Conservation (phyloP, 495 filamentous ascomycete species). For the Penicillium turbatum region DNA sequence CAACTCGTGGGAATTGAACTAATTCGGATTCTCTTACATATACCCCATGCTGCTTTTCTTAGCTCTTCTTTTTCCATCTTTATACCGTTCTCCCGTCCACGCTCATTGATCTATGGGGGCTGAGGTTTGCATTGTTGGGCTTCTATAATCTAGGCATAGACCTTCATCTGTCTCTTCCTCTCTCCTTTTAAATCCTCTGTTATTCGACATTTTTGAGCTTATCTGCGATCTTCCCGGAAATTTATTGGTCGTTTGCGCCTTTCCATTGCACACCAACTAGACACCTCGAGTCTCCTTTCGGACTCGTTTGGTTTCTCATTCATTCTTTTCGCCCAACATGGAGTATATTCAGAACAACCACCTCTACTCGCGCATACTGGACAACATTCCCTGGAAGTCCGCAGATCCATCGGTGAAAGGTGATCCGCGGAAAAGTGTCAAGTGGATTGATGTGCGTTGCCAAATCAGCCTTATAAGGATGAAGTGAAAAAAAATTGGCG, state of each 20-base stretch:
- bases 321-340: slow-evolving; percentile 15
- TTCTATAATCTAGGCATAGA: not conserved
- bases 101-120: slow-evolving; percentile 4
- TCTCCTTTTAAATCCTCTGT: not conserved
- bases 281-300: not conserved
- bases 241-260: not conserved
- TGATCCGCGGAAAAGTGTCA: slow-evolving; percentile 55
- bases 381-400: slow-evolving; percentile 30
- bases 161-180: not conserved
- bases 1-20: not conserved
- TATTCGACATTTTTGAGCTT: not conserved
- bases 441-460: slow-evolving; percentile 65
- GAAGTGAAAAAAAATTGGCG: too few species aligned
- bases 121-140: not conserved
- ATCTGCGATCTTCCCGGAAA: not conserved
- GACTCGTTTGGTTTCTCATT: not conserved
- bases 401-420: slow-evolving; percentile 31
- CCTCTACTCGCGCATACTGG: slow-evolving; percentile 33
- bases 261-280: slow-evolving; percentile 1
- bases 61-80: not conserved
- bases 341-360: slow-evolving; percentile 20
- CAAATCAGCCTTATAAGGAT: not conserved
- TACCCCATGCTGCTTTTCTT: slow-evolving; percentile 2
- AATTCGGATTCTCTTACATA: slow-evolving; percentile 3
- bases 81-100: not conserved